Evolutionary conservation across 495 filamentous ascomycete genomes (phyloP), one percentile per base, ranked within the genome.

Genomic region (Aspergillus diversus): DNA sequence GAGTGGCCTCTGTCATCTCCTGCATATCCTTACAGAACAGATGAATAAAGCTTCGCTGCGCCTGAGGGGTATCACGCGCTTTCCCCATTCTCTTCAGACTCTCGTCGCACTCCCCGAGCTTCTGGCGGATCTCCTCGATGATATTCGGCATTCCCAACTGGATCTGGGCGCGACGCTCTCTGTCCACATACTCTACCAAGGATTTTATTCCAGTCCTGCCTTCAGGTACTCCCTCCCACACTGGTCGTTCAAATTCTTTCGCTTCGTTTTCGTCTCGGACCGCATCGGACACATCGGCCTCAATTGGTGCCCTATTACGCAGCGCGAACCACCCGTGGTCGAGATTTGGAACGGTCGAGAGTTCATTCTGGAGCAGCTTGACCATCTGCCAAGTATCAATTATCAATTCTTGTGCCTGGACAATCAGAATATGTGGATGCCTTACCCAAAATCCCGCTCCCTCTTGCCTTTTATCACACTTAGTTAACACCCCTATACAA

Each of bases 11-110:
- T 1, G 50, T 33, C 59, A 61, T 61, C 39, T 48, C 33, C 35
- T 61, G 59, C 50, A 61, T 61, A 16, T 55, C 37, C 7, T 54
- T 32, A 31, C 51, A 61, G 50, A 55, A 55, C 8, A 49, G 59
- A n/a, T 46, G 5, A 7, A 61, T 27, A 32, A 47, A 55, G 27
- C 21, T 27, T 13, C 50, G 50, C 37, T 61, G 35, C 5, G 50
- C 59, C 6, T n/a, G 4, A 5, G 35, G 50, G 0, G 6, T 61
- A n/a, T 15, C 33, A 1, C 59, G 35, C 5, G 59, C 50, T 34
- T 61, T 39, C 16, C 59, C 59, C 51, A 61, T 55, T 43, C 11
- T 47, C 8, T 3, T 35, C 4, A 61, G 39, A 1, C 47, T n/a
- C 4, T 37, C 5, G 17, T 61, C 51, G 33, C 57, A 60, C 33